phyloP scores from a whole-genome alignment of 345 rosid genomes.

The Citrus sp. region DNA sequence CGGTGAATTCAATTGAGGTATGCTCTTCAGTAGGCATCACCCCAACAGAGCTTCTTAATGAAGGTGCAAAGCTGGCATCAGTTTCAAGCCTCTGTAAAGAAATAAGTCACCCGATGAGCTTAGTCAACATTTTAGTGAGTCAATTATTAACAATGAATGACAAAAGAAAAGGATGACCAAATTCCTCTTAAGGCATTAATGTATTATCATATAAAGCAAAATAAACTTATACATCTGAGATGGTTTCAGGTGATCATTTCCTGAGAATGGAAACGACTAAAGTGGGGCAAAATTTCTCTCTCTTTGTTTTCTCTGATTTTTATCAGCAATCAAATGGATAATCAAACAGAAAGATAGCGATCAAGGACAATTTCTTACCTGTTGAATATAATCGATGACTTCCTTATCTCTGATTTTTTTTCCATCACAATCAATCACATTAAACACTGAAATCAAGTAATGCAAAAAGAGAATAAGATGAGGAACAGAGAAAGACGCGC shows the following conservation, averaged over 20 bases:
- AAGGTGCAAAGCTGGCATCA: conserved; percentile 55
- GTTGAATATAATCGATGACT: conserved; percentile 51
- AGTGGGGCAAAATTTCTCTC: neutral
- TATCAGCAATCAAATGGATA: neutral
- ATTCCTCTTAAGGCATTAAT: neutral
- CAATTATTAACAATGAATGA: neutral
- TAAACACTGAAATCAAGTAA: conserved; percentile 58
- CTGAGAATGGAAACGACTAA: neutral
- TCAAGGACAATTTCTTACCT: conserved; percentile 34
- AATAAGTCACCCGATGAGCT: neutral
- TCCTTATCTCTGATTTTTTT: conserved; percentile 67
- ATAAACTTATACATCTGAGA: neutral
- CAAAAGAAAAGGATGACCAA: neutral
- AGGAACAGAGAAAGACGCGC: conserved; percentile 2
- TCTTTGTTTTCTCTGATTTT: neutral
- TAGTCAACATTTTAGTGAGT: neutral
- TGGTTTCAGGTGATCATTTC: neutral
- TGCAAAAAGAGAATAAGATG: neutral
- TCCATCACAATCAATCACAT: conserved; percentile 62
- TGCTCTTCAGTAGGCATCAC: conserved; percentile 77
- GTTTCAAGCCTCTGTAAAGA: conserved; percentile 67
- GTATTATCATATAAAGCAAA: neutral
- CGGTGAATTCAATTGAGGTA: conserved; percentile 79
- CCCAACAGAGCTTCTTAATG: conserved; percentile 69
- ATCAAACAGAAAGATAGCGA: neutral